Evolutionary conservation across 2,329 filamentous ascomycete genomes (phyloP), one percentile per base, ranked within the genome.

Genomic region (Tolypocladium tropicale): DNA sequence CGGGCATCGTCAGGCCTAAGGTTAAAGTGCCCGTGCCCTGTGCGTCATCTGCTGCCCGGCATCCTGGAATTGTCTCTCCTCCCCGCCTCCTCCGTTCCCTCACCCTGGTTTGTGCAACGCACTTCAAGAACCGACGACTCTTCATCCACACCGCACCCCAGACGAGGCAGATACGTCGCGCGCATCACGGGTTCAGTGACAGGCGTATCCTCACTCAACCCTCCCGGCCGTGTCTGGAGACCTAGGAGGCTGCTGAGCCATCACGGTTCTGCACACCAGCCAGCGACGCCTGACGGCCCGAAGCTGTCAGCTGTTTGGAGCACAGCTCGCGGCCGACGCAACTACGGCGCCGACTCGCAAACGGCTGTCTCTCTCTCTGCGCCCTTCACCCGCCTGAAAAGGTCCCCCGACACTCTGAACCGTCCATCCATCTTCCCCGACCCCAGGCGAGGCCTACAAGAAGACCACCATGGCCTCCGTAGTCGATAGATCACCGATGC

Each of bases 391-490:
- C 25, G 12, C 16, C 7, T 1, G 9, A 32, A 14, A 21, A n/a
- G n/a, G 16, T 12, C 12, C 28, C 9, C 6, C 6, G 28, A 32
- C 9, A 12, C 28, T n/a, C 21, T n/a, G 7, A 30, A 10, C 12
- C 25, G 30, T 6, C 43, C 4, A n/a, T 12, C 28, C 46, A 12
- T n/a, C n/a, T n/a, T n/a, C 18, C 43, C 14, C n/a, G n/a, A n/a
- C 0, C 18, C 16, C 10, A 32, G 28, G 46, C 46, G 10, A 49
- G 16, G 18, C 46, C 28, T 30, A n/a, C 11, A 49, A 49, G 4
- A 21, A 12, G 18, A 11, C 25, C 53, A 52, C 43, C 54, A 78
- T 78, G 76, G 70, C 75, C 57, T 69, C 74, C 46, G 62, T 65
- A 57, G 65, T 75, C 46, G 68, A 74, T 41, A 65, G 63, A 39